Percentiles rank a stretch among this genome's conserved stretches.
Evolutionary conservation across 2,329 filamentous ascomycete genomes (phyloP).

Genomic region (Phialemonium atrogriseum): DNA sequence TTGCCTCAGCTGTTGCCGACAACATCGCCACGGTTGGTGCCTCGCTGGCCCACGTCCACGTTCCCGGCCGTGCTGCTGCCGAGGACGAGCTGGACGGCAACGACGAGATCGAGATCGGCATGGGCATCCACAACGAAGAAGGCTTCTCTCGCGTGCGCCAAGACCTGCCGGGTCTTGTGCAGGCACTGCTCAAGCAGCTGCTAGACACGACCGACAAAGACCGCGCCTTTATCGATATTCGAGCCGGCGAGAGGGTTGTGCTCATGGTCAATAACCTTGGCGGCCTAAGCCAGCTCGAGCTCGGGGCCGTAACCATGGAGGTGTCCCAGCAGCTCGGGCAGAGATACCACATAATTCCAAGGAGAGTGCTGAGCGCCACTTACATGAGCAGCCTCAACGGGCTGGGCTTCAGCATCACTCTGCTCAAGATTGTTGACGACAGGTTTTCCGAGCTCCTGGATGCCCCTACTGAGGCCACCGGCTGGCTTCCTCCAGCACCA

Average conservation of each 20-base stretch:
- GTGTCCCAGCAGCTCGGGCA: conserved; percentile 54
- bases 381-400: conserved; percentile 76
- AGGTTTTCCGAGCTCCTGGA: conserved; percentile 64
- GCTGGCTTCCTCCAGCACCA: conserved; percentile 58
- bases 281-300: conserved; percentile 62
- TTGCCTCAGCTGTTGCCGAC: conserved; percentile 63
- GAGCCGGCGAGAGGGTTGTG: conserved; percentile 55
- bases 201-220: conserved; percentile 59
- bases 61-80: conserved; percentile 60
- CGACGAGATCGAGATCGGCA: conserved; percentile 57
- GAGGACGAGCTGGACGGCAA: conserved; percentile 48
- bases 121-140: conserved; percentile 71
- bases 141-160: conserved; percentile 44
- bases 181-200: conserved; percentile 61
- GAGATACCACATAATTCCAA: conserved; percentile 51
- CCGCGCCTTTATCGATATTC: conserved; percentile 57
- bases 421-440: conserved; percentile 55
- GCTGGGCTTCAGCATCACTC: conserved; percentile 63
- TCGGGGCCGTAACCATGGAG: conserved; percentile 64
- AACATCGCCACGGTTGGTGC: conserved; percentile 85
- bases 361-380: conserved; percentile 58
- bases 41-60: conserved; percentile 84
- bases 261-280: conserved; percentile 70
- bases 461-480: conserved; percentile 58
- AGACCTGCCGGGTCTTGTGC: conserved; percentile 45